These are phyloP conservation scores for Mucor sp. DNA, from an alignment of 371 early-diverging fungal species.

Conservation along the genomic window DNA sequence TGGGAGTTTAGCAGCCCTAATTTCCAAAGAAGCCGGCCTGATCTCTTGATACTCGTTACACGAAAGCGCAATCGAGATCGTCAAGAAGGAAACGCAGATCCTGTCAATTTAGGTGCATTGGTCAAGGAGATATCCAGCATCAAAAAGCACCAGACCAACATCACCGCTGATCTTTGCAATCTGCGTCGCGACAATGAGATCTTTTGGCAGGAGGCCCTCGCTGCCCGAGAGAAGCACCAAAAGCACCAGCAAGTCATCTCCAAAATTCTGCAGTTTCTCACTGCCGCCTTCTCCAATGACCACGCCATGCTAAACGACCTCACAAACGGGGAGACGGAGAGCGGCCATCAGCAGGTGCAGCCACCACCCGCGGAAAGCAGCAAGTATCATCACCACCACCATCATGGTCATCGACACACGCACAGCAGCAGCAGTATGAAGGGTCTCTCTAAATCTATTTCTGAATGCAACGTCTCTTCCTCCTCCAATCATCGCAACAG, in stretches of 20 bases:
- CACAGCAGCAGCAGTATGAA: background rate
- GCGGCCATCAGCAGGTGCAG: background rate
- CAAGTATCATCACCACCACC: too few relatives aligned
- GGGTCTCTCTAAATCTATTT: background rate
- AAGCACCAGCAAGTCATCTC: slow-evolving; percentile 86
- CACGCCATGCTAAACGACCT: background rate
- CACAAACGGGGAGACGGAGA: background rate
- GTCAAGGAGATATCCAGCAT: slow-evolving; percentile 79
- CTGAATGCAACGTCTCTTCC: background rate
- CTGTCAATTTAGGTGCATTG: slow-evolving; percentile 48
- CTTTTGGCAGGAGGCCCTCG: slow-evolving; percentile 81
- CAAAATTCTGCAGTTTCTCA: slow-evolving; percentile 82
- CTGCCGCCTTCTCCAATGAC: slow-evolving; percentile 31
- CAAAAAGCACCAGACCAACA: slow-evolving; percentile 80
- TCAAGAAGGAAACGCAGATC: slow-evolving; percentile 25
- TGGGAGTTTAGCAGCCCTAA: slow-evolving; percentile 62
- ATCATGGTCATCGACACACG: too few relatives aligned
- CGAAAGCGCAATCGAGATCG: slow-evolving; percentile 51
- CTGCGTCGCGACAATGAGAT: slow-evolving; percentile 82
- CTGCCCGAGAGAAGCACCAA: slow-evolving; percentile 74
- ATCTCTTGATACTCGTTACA: slow-evolving; percentile 49
- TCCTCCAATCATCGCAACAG: background rate
- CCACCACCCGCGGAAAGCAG: background rate
- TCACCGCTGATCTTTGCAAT: slow-evolving; percentile 76
- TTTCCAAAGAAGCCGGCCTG: slow-evolving; percentile 54